Conservation (phyloP, 78 protist species). For the Trichosphaerium sp. region DNA sequence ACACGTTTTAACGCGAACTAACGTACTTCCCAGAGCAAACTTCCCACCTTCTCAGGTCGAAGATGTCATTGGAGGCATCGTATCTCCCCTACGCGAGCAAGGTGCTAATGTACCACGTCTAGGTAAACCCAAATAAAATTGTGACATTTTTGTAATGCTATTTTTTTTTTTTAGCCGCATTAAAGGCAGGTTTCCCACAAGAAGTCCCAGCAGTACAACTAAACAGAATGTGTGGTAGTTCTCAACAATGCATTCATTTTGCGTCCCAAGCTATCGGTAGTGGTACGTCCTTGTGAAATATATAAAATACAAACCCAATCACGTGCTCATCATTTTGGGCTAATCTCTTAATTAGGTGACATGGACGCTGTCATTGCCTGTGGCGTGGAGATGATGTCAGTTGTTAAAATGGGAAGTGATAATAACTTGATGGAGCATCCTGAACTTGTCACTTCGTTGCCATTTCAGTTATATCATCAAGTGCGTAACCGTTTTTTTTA, state of each 20-base stretch:
- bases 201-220: constrained; percentile 62
- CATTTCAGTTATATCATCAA: too few relatives aligned
- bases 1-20: too few relatives aligned
- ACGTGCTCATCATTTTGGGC: too few relatives aligned
- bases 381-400: constrained; percentile 72
- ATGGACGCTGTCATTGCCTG: constrained; percentile 54
- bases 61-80: constrained; percentile 60
- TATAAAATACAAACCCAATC: too few relatives aligned
- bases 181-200: constrained; percentile 50
- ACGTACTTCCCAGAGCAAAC: neutral
- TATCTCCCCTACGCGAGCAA: constrained; percentile 55
- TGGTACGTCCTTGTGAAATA: too few relatives aligned
- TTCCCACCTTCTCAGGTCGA: constrained; percentile 19
- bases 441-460: constrained; percentile 2
- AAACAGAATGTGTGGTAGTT: constrained; percentile 68
- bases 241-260: constrained; percentile 68
- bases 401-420: constrained; percentile 56
- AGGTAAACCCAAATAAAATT: too few relatives aligned
- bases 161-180: constrained; percentile 42
- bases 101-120: constrained; percentile 65
- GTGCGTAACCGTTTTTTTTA: too few relatives aligned
- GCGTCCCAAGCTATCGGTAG: constrained; percentile 57
- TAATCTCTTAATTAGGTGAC: too few relatives aligned
- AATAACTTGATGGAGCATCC: constrained; percentile 25
- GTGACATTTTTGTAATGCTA: too few relatives aligned